Base-by-base conservation (phyloP, 192 early-diverging fungal species). In the Podila epicladia region DNA sequence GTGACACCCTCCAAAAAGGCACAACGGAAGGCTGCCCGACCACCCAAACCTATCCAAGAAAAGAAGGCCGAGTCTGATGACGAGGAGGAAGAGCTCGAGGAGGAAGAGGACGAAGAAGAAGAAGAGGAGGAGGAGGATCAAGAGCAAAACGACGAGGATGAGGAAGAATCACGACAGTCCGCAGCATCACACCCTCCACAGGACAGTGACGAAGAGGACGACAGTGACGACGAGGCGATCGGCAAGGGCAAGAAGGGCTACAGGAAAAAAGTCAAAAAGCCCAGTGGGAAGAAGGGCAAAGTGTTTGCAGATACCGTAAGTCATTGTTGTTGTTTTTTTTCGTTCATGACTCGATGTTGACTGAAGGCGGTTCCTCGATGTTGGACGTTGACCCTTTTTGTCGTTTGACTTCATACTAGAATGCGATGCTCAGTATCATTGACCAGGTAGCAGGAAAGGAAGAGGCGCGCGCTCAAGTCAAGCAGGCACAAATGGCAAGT, bases 241-340 rank as follows among this genome's bases (percentile, higher is more conserved):
- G 75, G 69, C 13, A 77, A 62, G 58, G 69, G 75, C 38, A 77
- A 65, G 59, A 77, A 77, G 64, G 75, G 75, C 5, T 77, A 62
- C 64, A 77, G 24, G 69, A 70, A 51, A 29, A 77, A 77, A 50
- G 50, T 62, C 58, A 77, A 77, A 62, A 77, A 77, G 50, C 75
- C 75, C 26, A 77, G 75, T 24, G 75, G 75, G 31, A 77, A 77
- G 69, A 77, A 77, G 37, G 75, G 75, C 53, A 77, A 77, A 37
- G 64, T 77, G 26, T 77, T 77, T 71, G 75, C 64, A 37, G 75
- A 77, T 57, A 77, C 75, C 20, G 75, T 71, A 67, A 24, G 75
- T 61, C 7, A 35, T 2, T 26, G 7, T 70, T n/a, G n/a, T n/a
- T n/a, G n/a, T 57, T 59, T 65, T 31, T 58, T 48, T 45, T 17